Base-by-base conservation (phyloP, 306 rosid species). In the Cicer arietinum region DNA sequence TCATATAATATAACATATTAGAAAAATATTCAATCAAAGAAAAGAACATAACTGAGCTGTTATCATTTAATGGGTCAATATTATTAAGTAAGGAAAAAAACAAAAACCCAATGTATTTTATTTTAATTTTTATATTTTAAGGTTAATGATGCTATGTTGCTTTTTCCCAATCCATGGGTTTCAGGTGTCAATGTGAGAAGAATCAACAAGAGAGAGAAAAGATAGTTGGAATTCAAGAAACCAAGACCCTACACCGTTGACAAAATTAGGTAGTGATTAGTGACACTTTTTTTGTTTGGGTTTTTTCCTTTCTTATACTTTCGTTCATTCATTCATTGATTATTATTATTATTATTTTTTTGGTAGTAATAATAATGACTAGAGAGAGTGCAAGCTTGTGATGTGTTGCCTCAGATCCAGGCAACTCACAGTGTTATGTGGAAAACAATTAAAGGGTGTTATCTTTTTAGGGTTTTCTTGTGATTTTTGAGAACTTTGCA, bases 401-500 rank as follows among this genome's bases (percentile, higher is more conserved):
- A 80, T 84, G 85, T 56, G 79, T 93, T 93, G 91, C 98, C 97
- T 87, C 86, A 88, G 98, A 89, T 93, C 95, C 93, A 86, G 97
- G 97, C 81, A 91, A 91, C 82, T 84, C 83, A 66, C 43, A 75
- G 72, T 64, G 77, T 50, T 84, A 48, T 64, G 82, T 80, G 84
- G 30, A 69, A 85, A 18, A 67, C 85, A 83, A 68, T 83, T 42
- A 58, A 59, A 82, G 69, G 90, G 75, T 81, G 25, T 77, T 57
- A 76, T 86, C 85, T 85, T 85, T 81, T 54, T 82, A 70, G 86
- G 85, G 88, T 77, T 88, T 91, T 81, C 97, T 77, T 91, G 94
- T 93, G 97, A 93, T 86, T 89, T 86, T 80, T 80, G 90, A 82
- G 91, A 80, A 86, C 71, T 72, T 70, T 63, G 75, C 84, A 45